Evolutionary conservation across 2,329 filamentous ascomycete species (phyloP), one percentile per base, ranked within the genome.

Genomic region (Drechslerella dactyloides): DNA sequence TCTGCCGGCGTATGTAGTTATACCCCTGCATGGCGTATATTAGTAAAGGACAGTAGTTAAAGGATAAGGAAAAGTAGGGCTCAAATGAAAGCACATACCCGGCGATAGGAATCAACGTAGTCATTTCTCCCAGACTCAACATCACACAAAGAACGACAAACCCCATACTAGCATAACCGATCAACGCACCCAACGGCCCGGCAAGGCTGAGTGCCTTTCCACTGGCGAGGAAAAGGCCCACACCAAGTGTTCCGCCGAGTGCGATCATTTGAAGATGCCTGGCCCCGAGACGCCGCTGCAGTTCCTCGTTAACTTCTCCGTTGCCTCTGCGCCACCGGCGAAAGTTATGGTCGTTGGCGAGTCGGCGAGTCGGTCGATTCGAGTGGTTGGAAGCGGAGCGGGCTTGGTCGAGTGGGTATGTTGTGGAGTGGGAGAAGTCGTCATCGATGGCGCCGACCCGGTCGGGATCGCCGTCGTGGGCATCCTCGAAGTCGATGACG

Each of bases 121-220:
- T 64, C 79, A 80, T 80, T 70, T 81, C 79, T 35, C 78, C 79
- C 66, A 80, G 74, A 19, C 76, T 77, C 61, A 77, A 75, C 64
- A 83, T 82, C 30, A 84, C 82, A 56, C 81, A 82, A 75, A 80
- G 83, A n/a, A 84, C 78, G 53, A 83, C 82, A 73, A 82, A 79
- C 0, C 82, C 82, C 1, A 81, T 83, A 63, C 81, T 77, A 23
- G 80, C 73, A 66, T 82, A 82, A 6, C 79, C 80, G 3, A 82
- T 76, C 56, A 82, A 79, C 1, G 75, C 79, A 3, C 80, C 81
- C 1, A 82, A 74, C 13, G 81, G 81, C 0, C 81, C 81, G 0
- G 81, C 80, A 1, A 82, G 77, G 11, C 80, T 82, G 2, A 83
- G 75, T 3, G 81, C 79, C 66, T 81, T 81, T 2, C 81, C 81